Conservation (phyloP, 2,329 filamentous ascomycete genomes). For the Aspergillus jensenii region DNA sequence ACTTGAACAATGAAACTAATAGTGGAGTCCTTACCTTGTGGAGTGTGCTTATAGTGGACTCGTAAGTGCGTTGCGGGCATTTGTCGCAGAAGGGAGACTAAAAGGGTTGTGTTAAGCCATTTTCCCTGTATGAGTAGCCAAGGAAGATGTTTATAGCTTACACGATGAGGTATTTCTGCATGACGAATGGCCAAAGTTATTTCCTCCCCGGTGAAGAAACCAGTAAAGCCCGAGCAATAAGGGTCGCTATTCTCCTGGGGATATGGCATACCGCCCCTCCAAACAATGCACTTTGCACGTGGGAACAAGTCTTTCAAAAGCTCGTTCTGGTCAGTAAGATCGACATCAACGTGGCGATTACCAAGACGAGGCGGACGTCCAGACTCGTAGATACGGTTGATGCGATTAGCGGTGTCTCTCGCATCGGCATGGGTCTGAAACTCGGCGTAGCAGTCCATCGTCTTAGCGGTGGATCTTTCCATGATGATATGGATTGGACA, state of each 20-base stretch:
- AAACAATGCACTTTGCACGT: slow-evolving; percentile 50
- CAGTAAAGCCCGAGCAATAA: slow-evolving; percentile 51
- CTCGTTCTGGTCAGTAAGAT: slow-evolving; percentile 47
- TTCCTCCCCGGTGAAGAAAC: slow-evolving; percentile 54
- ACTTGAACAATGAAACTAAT: background rate
- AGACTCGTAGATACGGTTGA: slow-evolving; percentile 35
- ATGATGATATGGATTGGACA: slow-evolving; percentile 57
- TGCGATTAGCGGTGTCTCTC: slow-evolving; percentile 34
- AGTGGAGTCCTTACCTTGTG: slow-evolving; percentile 43
- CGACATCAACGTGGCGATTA: slow-evolving; percentile 48
- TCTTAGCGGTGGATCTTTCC: slow-evolving; percentile 58
- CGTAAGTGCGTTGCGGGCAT: slow-evolving; percentile 54
- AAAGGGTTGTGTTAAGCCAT: background rate
- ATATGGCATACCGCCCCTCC: slow-evolving; percentile 39
- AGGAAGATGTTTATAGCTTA: slow-evolving; percentile 31
- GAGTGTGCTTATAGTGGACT: slow-evolving; percentile 52
- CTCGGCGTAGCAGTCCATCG: slow-evolving; percentile 55
- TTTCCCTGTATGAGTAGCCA: background rate
- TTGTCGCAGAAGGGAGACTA: slow-evolving; percentile 52
- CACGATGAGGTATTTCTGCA: slow-evolving; percentile 50
- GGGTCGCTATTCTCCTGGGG: slow-evolving; percentile 37
- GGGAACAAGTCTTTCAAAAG: slow-evolving; percentile 55
- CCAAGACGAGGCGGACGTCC: slow-evolving; percentile 47
- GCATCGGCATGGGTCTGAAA: slow-evolving; percentile 42
- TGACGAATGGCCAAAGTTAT: slow-evolving; percentile 47